Base-by-base conservation (phyloP, 345 rosid genomes). In the Eucalyptus camaldulensis region DNA sequence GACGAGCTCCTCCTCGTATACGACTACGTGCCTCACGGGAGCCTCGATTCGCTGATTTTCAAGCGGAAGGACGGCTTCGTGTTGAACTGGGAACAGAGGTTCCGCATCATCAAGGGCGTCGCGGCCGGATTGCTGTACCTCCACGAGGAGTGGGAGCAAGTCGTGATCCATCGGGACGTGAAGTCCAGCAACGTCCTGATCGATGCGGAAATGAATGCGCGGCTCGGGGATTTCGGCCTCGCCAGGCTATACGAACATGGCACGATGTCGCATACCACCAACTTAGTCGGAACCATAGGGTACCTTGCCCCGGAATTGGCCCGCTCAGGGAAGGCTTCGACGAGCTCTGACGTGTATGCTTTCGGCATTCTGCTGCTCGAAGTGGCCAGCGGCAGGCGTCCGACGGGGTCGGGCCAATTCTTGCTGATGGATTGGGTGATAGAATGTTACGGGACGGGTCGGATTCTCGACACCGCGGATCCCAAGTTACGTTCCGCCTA, bases 161-260 rank as follows among this genome's bases (percentile, higher is more conserved):
- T 96, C 19, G 97, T 97, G 87, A 92, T 96, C 49, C 98, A 96
- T 49, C 92, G 98, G 40, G 99, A 97, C 72, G 90, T 96, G 37
- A 97, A 96, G 91, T 94, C 99, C 5, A 92, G 96, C 88, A 97
- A 97, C 86, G 98, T 97, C 56, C 90, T 97, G 87, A 94, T 97
- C 80, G 97, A 95, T 6, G 90, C 92, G 2, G 96, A 94, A 40
- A 92, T 96, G 96, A 95, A 95, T 8, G 96, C 94, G 0, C 89
- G 96, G 33, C 90, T 97, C 1, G 97, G 98, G 3, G 99, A 96
- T 47, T 97, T 97, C 25, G 99, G 99, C 47, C 97, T 95, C 40
- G 99, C 98, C 2, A 94, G 97, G 91, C 87, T 96, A 43, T 93
- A 92, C 47, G 95, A 96, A 65, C 99, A 94, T 11, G 97, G 95